Percentiles rank a stretch among this genome's conserved stretches.
Evolutionary conservation across 495 filamentous ascomycete species (phyloP).

Genomic region (Penicillium simplicissimum): DNA sequence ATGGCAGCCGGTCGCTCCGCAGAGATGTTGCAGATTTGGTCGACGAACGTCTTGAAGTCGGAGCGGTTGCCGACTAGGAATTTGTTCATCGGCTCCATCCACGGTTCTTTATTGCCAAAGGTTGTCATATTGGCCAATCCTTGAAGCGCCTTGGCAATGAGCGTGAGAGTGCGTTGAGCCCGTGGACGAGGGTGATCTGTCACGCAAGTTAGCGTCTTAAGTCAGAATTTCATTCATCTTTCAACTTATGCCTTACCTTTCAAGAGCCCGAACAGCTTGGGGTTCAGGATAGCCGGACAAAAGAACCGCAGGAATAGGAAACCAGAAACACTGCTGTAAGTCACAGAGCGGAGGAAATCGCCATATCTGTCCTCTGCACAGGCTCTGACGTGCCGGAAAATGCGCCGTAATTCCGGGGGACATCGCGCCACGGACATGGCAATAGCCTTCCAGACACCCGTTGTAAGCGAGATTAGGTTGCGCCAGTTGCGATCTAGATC

Average conservation of each 20-base stretch:
- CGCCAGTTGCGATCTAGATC: slow-evolving; percentile 85
- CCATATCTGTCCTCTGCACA: slow-evolving; percentile 97
- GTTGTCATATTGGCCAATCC: slow-evolving; percentile 90
- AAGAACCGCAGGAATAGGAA: slow-evolving; percentile 97
- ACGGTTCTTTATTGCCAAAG: slow-evolving; percentile 92
- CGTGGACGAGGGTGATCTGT: slow-evolving; percentile 81
- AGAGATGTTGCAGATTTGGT: slow-evolving; percentile 80
- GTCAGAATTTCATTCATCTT: background rate
- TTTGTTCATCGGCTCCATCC: slow-evolving; percentile 99
- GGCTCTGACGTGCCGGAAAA: slow-evolving; percentile 89
- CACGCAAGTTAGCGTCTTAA: slow-evolving; percentile 18
- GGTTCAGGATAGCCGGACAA: slow-evolving; percentile 93
- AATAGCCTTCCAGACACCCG: slow-evolving; percentile 83
- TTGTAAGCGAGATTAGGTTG: slow-evolving; percentile 72
- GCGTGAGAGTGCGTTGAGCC: slow-evolving; percentile 86
- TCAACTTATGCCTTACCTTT: slow-evolving; percentile 54
- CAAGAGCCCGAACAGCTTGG: slow-evolving; percentile 91
- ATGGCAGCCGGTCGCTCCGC: slow-evolving; percentile 61
- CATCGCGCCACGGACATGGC: slow-evolving; percentile 68
- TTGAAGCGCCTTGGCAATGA: slow-evolving; percentile 95
- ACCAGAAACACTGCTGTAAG: slow-evolving; percentile 93
- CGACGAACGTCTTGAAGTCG: slow-evolving; percentile 84
- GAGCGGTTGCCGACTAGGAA: slow-evolving; percentile 50
- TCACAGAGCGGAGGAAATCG: slow-evolving; percentile 89
- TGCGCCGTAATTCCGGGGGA: slow-evolving; percentile 79